Base-by-base conservation (phyloP, 139 green algal species). In the Tetradesmus obliquus region DNA sequence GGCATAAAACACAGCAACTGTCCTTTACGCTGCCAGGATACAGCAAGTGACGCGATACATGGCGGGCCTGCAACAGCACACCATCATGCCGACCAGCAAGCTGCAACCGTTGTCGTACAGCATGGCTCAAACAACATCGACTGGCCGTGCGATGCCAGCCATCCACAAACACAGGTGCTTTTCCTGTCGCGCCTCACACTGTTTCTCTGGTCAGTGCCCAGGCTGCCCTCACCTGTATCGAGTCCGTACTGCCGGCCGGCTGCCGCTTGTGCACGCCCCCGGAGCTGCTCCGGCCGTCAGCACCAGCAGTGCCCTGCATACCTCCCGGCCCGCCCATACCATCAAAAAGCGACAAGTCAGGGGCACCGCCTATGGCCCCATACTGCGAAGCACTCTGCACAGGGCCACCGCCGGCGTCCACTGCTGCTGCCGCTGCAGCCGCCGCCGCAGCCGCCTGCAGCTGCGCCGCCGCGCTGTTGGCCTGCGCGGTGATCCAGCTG, bases 351-450 rank as follows among this genome's bases (percentile, higher is more conserved):
- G 24, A 53, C 76, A 82, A 20, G 66, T 74, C 24, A 19, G 24
- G 13, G 1, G n/a, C 62, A 51, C 84, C 24, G 5, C 86, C 86
- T 6, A 83, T 83, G 5, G 86, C 86, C 3, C 53, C 86, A 53
- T 90, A 90, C 86, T 90, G 86, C 53, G 86, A 90, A n/a, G 86
- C 71, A 83, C 55, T 81, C 51, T 90, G 71, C 71, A 84, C 86
- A 17, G 86, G 86, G 15, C 86, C 86, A 20, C 71, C 86, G 6
- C 80, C 80, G 3, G 9, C 86, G 24, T 51, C 86, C 57, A 71
- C 86, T 74, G 86, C 71, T 22, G 69, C 86, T 83, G 86, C 84
- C 3, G 84, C 84, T 19, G 83, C 83, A 32, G 84, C 84, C 12
- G 84, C 84, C 15, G 57, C 81, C 4, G 82, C 82, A 6, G 82